These are phyloP conservation scores for Pseudogymnoascus sp. DNA, from an alignment of 2,329 filamentous ascomycete species.

Conservation along the genomic window DNA sequence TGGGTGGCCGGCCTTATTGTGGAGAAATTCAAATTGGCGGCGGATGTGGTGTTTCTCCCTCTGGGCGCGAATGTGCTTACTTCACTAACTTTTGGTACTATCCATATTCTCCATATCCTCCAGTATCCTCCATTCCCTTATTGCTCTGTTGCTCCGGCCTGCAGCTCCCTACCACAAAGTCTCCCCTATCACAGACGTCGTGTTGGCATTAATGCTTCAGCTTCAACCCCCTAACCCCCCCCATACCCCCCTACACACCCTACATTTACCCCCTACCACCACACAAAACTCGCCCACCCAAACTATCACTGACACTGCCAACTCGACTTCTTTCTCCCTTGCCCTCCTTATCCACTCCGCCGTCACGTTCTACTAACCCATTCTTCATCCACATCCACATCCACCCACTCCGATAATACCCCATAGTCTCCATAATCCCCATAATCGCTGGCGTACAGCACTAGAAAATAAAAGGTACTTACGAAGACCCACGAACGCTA, in stretches of 20 bases:
- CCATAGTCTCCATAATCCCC: not conserved
- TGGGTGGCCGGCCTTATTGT: not conserved
- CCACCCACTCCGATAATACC: not conserved
- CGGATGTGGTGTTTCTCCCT: slow-evolving; percentile 5
- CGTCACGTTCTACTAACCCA: not conserved
- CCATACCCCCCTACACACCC: not conserved
- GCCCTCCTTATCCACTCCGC: not conserved
- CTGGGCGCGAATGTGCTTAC: not conserved
- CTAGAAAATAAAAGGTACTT: not conserved
- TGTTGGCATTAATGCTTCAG: not conserved
- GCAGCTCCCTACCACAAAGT: not conserved
- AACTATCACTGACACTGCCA: not conserved
- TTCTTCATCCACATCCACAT: not conserved
- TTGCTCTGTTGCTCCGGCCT: not conserved
- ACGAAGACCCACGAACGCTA: not conserved
- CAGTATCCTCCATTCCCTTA: not conserved
- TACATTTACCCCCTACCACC: not conserved
- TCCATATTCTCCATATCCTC: not conserved
- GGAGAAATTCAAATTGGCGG: slow-evolving; percentile 7
- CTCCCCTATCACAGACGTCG: not conserved
- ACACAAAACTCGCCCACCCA: not conserved
- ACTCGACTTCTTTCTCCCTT: not conserved
- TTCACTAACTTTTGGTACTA: not conserved
- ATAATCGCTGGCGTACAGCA: not conserved
- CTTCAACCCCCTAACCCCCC: not conserved